Base-by-base conservation (phyloP, 371 early-diverging fungal species). In the Mycotypha africana region DNA sequence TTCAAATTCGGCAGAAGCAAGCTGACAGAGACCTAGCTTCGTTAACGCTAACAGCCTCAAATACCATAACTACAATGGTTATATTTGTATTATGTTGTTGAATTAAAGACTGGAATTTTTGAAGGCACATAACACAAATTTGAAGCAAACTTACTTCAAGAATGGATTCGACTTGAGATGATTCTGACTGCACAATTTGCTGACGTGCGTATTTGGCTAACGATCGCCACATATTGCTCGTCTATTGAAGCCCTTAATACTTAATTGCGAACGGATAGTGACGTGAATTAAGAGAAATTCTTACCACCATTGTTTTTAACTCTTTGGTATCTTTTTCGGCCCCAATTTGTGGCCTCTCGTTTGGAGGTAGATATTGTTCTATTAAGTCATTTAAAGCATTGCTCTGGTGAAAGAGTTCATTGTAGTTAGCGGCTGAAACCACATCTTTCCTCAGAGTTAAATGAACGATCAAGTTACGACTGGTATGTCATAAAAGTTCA, bases 1-100 rank as follows among this genome's bases (percentile, higher is more conserved):
- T 38, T 79, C 82, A 26, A 82, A 49, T 55, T 82, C 82, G 15
- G 79, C 79, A 17, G 74, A 69, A 4, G 82, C 82, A 39, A 82
- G 53, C 42, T 78, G 79, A 49, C 74, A 71, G 21, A 79, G 53
- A 2, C 76, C 70, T 3, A 82, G 47, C 32, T 82, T 71, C 16
- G 58, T 60, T 11, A 82, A 47, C 3, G 82, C 77, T 16, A 78
- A 44, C 20, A 79, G 47, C 22, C 82, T 62, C 14, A 69, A 57
- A 56, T 78, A 67, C 82, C 82, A 82, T 21, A 82, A 48, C 71
- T 74, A 56, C 16, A 22, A 19, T 44, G 15, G 20, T 16, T n/a
- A 21, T 38, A 20, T 19, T 38, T 20, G 22, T n/a, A n/a, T n/a
- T n/a, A n/a, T n/a, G n/a, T n/a, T n/a, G n/a, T n/a, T n/a, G n/a